These are phyloP conservation scores for Rhizoctonia solani DNA, from an alignment of 1,284 basidiomycete species.

Conservation along the genomic window DNA sequence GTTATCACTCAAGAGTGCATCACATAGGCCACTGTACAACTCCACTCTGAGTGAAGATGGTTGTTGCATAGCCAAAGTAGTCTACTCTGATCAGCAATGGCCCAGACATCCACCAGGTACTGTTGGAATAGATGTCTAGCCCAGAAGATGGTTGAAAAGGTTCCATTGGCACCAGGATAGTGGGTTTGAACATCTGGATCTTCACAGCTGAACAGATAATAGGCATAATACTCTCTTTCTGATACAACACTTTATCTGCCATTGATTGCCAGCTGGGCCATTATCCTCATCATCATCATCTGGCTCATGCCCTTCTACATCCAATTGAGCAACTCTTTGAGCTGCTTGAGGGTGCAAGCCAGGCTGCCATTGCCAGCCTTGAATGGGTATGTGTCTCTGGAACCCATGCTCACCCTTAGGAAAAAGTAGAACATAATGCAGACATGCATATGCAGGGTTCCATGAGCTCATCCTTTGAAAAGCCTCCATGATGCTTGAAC, in stretches of 20 bases:
- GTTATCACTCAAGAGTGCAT: slow-evolving; percentile 45
- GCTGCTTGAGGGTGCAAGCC: not conserved
- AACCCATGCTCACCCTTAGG: slow-evolving; percentile 50
- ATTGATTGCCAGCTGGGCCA: not conserved
- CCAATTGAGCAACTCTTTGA: too few species aligned
- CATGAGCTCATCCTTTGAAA: slow-evolving; percentile 47
- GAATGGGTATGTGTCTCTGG: not conserved
- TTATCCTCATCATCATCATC: slow-evolving; percentile 11
- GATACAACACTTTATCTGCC: not conserved
- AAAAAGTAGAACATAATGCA: slow-evolving; percentile 52
- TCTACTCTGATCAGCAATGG: slow-evolving; percentile 42
- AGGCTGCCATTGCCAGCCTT: not conserved
- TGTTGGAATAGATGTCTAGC: slow-evolving; percentile 51
- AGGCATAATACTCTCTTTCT: slow-evolving; percentile 42
- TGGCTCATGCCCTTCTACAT: slow-evolving; percentile 4
- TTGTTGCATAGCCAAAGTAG: slow-evolving; percentile 44
- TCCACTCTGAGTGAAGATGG: slow-evolving; percentile 47
- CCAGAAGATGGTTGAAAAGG: slow-evolving; percentile 46
- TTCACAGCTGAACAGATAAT: slow-evolving; percentile 44
- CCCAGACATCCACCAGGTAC: slow-evolving; percentile 48
- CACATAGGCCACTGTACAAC: slow-evolving; percentile 48
- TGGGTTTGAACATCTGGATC: not conserved
- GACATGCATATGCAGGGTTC: slow-evolving; percentile 46
- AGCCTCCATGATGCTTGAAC: slow-evolving; percentile 38
- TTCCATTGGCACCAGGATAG: not conserved